A percentile compares a stretch with the other conserved stretches of the same genome.
These are phyloP conservation scores for Colletotrichum sp. DNA, from an alignment of 2,329 filamentous ascomycete genomes.

Conservation along the genomic window DNA sequence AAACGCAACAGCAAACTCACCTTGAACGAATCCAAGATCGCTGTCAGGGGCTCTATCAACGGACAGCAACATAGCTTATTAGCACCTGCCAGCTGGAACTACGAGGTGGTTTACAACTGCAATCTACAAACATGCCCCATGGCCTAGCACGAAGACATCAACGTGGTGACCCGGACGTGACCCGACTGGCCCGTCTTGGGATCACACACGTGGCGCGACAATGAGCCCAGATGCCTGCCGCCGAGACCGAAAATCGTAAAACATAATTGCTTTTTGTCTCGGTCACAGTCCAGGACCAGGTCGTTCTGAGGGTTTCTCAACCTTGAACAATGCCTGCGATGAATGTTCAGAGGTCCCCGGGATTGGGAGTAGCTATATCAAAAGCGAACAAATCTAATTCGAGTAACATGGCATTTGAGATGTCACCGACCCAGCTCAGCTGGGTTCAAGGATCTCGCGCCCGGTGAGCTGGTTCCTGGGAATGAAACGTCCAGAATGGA, in stretches of 20 bases:
- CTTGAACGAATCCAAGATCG: not conserved
- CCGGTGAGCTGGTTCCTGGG: slow-evolving; percentile 1
- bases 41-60: not conserved
- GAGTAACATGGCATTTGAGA: not conserved
- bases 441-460: not conserved
- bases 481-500: not conserved
- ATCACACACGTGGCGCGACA: not conserved
- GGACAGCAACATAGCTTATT: not conserved
- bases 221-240: not conserved
- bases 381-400: not conserved
- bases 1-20: not conserved
- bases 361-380: not conserved
- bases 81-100: too few relatives aligned
- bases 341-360: not conserved
- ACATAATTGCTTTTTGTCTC: not conserved
- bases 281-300: not conserved
- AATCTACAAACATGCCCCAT: not conserved
- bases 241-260: not conserved
- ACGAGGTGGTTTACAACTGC: too few relatives aligned
- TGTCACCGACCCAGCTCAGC: not conserved
- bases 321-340: not conserved
- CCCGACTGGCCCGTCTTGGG: not conserved
- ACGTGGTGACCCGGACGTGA: not conserved
- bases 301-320: not conserved
- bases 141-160: not conserved